Conservation (phyloP, 2,329 filamentous ascomycete genomes). For the Cryphonectria japonica region DNA sequence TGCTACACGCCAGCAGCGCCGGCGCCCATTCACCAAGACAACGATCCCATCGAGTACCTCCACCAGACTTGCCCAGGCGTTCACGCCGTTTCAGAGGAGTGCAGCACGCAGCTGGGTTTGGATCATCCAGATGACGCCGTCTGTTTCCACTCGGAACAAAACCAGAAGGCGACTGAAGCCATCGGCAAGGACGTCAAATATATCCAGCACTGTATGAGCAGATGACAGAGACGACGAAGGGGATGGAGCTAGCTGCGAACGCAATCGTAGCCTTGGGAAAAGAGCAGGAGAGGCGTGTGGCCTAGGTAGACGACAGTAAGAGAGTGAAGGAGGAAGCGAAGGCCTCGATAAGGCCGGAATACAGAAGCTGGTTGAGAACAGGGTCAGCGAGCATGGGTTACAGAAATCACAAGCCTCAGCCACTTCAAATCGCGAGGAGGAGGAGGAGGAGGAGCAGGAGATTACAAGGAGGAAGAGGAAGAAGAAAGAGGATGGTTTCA, state of each 20-base stretch:
- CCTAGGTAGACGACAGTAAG: slow-evolving; percentile 11
- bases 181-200: slow-evolving; percentile 8
- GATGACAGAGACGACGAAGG: slow-evolving; percentile 10
- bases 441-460: neutral
- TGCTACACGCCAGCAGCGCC: neutral
- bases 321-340: neutral
- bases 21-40: neutral
- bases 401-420: neutral
- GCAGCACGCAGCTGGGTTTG: neutral
- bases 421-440: neutral
- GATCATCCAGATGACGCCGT: neutral
- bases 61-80: slow-evolving; percentile 1
- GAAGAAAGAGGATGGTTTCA: neutral
- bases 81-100: neutral
- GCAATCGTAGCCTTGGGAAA: slow-evolving; percentile 1
- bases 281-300: slow-evolving; percentile 7
- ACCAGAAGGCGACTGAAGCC: neutral
- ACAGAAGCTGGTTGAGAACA: slow-evolving; percentile 14
- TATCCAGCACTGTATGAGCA: slow-evolving; percentile 10
- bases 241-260: slow-evolving; percentile 8
- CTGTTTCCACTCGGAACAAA: neutral
- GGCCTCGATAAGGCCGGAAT: slow-evolving; percentile 8
- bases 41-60: slow-evolving; percentile 10
- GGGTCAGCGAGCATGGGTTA: slow-evolving; percentile 2
- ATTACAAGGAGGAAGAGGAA: neutral